Conservation (phyloP, 2,329 filamentous ascomycete genomes). For the Didymellaceae sp. region DNA sequence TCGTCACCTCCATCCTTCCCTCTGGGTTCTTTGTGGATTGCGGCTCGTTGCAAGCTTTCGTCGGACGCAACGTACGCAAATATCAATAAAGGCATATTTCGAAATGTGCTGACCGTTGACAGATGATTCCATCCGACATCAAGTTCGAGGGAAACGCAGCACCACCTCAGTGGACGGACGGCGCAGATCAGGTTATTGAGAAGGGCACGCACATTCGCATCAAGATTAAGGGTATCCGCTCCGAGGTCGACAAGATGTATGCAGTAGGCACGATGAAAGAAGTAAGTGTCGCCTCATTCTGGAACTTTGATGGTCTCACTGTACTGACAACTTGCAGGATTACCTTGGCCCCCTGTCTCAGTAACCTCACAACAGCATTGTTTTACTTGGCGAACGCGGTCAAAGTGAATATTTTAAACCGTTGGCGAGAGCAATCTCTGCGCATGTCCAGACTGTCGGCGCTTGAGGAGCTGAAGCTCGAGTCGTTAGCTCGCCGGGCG, state of each 20-base stretch:
- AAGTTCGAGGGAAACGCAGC: conserved; percentile 96
- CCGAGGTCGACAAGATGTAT: conserved; percentile 93
- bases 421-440: too few species aligned
- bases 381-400: background rate
- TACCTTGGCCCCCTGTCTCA: conserved; percentile 47
- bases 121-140: conserved; percentile 91
- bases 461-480: background rate
- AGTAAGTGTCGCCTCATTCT: conserved; percentile 39
- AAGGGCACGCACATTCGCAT: conserved; percentile 91
- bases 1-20: conserved; percentile 88
- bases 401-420: too few species aligned
- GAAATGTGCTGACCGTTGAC: conserved; percentile 26
- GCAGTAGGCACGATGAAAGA: conserved; percentile 97
- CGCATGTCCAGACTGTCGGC: background rate
- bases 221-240: conserved; percentile 92
- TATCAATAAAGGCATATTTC: conserved; percentile 12
- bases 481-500: background rate
- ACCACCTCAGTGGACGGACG: conserved; percentile 95
- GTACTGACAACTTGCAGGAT: conserved; percentile 39
- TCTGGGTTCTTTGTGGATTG: conserved; percentile 90
- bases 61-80: conserved; percentile 76
- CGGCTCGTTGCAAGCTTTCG: conserved; percentile 78
- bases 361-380: conserved; percentile 21
- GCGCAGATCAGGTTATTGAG: conserved; percentile 91
- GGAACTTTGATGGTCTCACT: conserved; percentile 8